Evolutionary conservation across 805 yeast species (phyloP), one percentile per base, ranked within the genome.

Genomic region (Sungouiozyma intestinalis): DNA sequence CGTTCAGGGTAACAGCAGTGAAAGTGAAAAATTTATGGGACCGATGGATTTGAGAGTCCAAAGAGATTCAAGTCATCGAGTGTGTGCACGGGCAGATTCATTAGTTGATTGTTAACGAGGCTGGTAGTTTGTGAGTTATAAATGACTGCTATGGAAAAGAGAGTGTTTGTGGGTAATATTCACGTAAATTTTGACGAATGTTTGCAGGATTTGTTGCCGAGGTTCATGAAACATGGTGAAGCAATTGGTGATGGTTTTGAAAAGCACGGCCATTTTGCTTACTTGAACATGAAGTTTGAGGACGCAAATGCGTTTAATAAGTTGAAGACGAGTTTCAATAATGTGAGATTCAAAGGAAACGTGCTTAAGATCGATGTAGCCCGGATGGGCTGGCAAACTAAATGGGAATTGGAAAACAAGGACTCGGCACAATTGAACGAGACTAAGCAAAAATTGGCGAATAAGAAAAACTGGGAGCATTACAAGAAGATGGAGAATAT

Each of bases 331-430:
- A 66, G 82, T 0, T 71, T 85, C 48, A 74, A 85, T 56, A 92
- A 88, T 24, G 74, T 81, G 1, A 73, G 72, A 19, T 90, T 72
- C 62, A 85, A 83, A 71, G 95, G 94, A 2, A 69, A 81, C 19
- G 75, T 71, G 41, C 60, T 90, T 31, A 66, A 68, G 2, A 63
- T 90, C 8, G 76, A 72, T 40, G 58, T 64, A 36, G 96, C 97
- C 3, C 75, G 71, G 49, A 77, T 77, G 0, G 66, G 66, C 36
- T 82, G 64, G 60, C 52, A 63, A 36, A 65, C 64, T 18, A 54
- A 61, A 16, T 72, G 79, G 80, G 59, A 62, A 24, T 55, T 58
- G 36, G 80, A 79, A 47, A 46, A 58, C 24, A 61, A 57, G 11
- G 59, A 73, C 35, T 73, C 73, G 33, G 71, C 65, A 31, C 42